Evolutionary conservation across 2,329 filamentous ascomycete species (phyloP).

Genomic region (Pyricularia sp.): DNA sequence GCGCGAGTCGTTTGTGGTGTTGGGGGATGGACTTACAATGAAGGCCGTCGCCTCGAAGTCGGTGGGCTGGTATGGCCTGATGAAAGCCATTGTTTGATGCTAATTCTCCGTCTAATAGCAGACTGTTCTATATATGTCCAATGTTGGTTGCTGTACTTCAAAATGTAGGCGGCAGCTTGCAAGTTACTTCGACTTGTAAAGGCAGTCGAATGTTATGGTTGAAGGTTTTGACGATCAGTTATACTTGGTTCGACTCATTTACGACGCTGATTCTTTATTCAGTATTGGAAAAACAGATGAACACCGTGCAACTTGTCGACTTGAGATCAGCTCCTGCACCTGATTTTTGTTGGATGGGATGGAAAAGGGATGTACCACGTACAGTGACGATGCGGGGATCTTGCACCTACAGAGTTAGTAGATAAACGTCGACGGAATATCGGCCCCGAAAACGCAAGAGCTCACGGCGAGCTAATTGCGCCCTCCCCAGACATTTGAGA

Average conservation of each 20-base stretch:
- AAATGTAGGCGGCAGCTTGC: not conserved
- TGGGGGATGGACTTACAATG: constrained; percentile 25
- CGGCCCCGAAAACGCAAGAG: not conserved
- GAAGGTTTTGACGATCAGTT: not conserved
- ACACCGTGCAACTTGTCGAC: not conserved
- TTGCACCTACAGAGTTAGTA: not conserved
- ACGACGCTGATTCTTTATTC: not conserved
- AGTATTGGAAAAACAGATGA: not conserved
- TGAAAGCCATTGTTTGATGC: constrained; percentile 29
- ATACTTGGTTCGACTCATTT: not conserved
- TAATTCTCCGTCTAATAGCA: not conserved
- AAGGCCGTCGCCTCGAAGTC: constrained; percentile 31
- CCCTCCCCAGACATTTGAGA: not conserved
- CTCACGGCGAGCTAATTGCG: not conserved
- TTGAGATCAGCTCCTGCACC: not conserved
- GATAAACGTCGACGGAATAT: not conserved
- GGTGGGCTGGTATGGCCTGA: constrained; percentile 27
- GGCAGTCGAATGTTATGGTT: not conserved
- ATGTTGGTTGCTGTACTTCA: not conserved
- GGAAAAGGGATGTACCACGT: too few relatives aligned
- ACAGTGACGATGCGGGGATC: not conserved
- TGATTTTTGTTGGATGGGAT: too few relatives aligned
- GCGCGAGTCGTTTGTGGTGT: not conserved
- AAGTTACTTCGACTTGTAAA: not conserved
- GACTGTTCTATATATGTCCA: not conserved